Evolutionary conservation across 306 rosid genomes (phyloP).

Genomic region (Canavalia gladiata): DNA sequence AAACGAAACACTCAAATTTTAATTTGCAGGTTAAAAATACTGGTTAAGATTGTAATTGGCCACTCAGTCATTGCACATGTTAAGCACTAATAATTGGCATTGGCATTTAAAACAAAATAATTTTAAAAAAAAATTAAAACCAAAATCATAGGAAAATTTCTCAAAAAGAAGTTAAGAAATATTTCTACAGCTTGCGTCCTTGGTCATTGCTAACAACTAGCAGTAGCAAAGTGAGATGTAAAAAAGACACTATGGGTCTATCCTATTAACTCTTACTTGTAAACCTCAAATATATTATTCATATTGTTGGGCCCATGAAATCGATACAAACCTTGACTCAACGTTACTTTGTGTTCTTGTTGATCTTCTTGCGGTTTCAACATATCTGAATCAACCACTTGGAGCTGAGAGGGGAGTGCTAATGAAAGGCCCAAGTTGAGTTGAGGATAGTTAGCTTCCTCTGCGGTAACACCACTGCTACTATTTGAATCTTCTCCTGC

Average conservation of each 20-base stretch:
- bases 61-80: not conserved
- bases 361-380: constrained; percentile 40
- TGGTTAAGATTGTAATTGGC: not conserved
- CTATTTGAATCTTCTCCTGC: constrained; percentile 46
- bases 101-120: not conserved
- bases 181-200: not conserved
- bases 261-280: not conserved
- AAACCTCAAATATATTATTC: constrained; percentile 10
- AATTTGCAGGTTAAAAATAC: too few species aligned
- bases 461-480: constrained; percentile 48
- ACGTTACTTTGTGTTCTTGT: constrained; percentile 13
- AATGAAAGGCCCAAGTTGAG: constrained; percentile 67
- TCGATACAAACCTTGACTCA: constrained; percentile 20
- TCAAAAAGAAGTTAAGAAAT: not conserved
- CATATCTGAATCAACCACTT: not conserved
- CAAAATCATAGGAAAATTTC: not conserved
- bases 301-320: constrained; percentile 34
- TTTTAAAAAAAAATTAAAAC: not conserved
- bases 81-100: not conserved
- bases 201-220: not conserved
- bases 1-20: not conserved
- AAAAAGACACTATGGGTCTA: too few species aligned
- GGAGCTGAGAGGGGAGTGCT: constrained; percentile 47
- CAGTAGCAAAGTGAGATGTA: not conserved
- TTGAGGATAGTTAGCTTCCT: constrained; percentile 35